These are phyloP conservation scores for Capsella bursapastoris DNA, from an alignment of 345 rosid species.

Conservation along the genomic window DNA sequence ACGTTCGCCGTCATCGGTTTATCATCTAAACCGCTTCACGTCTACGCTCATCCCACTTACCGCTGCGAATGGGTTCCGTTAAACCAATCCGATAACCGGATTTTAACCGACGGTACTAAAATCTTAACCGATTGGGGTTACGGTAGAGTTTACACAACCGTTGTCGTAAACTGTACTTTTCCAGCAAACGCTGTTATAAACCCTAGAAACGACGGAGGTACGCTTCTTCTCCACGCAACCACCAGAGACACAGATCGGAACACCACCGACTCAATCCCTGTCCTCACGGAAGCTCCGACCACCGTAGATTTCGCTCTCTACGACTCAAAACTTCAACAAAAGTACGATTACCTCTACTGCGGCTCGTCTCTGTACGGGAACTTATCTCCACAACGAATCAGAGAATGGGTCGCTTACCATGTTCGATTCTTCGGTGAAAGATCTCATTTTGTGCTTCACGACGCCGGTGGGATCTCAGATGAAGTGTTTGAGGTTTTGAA, in stretches of 20 bases:
- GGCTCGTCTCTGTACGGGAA: conserved; percentile 83
- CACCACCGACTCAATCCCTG: conserved; percentile 66
- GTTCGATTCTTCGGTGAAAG: conserved; percentile 69
- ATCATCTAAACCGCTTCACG: conserved; percentile 85
- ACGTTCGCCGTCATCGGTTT: conserved; percentile 78
- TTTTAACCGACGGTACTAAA: conserved; percentile 51
- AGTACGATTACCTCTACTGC: conserved; percentile 81
- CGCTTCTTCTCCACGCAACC: conserved; percentile 61
- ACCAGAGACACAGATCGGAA: conserved; percentile 65
- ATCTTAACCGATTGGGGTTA: conserved; percentile 97
- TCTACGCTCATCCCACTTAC: conserved; percentile 67
- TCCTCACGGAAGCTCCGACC: conserved; percentile 53
- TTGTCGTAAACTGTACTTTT: conserved; percentile 89
- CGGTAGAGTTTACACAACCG: conserved; percentile 86
- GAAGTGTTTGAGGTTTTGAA: conserved; percentile 76
- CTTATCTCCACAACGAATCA: conserved; percentile 74
- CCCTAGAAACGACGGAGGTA: conserved; percentile 70
- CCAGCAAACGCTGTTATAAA: conserved; percentile 51
- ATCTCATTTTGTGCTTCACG: conserved; percentile 86
- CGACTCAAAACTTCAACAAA: conserved; percentile 45
- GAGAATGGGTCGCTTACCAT: conserved; percentile 94
- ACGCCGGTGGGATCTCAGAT: conserved; percentile 81
- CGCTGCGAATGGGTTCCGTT: conserved; percentile 72
- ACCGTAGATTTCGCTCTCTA: conserved; percentile 49
- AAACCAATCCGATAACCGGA: conserved; percentile 40